Base-by-base conservation (phyloP, 2,329 filamentous ascomycete species). In the Plenodomus tracheiphilus region DNA sequence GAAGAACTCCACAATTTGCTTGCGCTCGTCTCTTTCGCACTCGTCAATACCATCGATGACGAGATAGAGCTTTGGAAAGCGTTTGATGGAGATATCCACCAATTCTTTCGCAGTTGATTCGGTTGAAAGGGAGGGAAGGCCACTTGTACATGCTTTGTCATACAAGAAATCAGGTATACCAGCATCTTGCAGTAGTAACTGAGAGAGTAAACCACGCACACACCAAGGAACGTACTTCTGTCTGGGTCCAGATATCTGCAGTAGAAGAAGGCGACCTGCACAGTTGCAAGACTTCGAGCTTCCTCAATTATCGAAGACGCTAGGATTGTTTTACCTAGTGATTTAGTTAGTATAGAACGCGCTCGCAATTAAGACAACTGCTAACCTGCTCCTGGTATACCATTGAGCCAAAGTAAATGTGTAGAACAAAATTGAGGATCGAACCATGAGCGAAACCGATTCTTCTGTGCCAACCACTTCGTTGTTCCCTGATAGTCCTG, bases 41-140 rank as follows among this genome's bases (percentile, higher is more conserved):
- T 78, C 75, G 41, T 79, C 76, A 13, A 79, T 51, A 0, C 77
- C 42, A 28, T 69, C 63, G n/a, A 69, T 41, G 3, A 69, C 39
- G 13, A 67, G 54, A 22, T 53, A 67, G 2, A 56, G 20, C 28
- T 62, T 66, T 0, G 51, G 41, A 1, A 69, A 46, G 4, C 64
- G 41, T 38, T 50, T 61, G 36, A 43, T 59, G 2, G 60, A 56
- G 15, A 41, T 25, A 2, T 18, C 38, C 3, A 59, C 22, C 2
- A 25, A 59, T 60, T 20, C 56, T 32, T 16, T 21, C 8, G 43
- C 43, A 7, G 25, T 32, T 2, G 6, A 16, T 21, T 39, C 43
- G 11, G 16, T 37, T 19, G 47, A 45, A 19, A 45, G 43, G 15
- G 35, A 39, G 3, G 39, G 35, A 20, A 32, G 43, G 9, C 43